Conservation (phyloP, 768 basidiomycete species). For the Amanita brunnescens region DNA sequence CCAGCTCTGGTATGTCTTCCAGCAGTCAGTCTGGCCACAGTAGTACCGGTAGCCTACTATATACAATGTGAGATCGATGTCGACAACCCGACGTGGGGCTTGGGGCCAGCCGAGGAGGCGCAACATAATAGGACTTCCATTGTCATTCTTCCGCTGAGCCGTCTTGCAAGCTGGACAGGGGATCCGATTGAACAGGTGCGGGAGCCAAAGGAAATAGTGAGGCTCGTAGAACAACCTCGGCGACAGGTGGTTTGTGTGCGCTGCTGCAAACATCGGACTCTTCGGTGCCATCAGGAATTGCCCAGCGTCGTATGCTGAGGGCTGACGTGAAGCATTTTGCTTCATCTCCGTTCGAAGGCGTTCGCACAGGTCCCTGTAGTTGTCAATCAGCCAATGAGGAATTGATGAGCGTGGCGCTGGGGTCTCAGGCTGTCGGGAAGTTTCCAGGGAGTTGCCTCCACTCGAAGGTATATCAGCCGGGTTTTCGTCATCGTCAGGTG, state of each 20-base stretch:
- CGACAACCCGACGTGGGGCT: conserved; percentile 9
- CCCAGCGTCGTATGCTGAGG: background rate
- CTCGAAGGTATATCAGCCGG: background rate
- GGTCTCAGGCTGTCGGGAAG: background rate
- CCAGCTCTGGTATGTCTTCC: conserved; percentile 3
- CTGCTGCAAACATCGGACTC: background rate
- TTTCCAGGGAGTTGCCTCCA: too few relatives aligned
- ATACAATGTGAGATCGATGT: conserved; percentile 9
- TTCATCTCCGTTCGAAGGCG: background rate
- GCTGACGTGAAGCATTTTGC: background rate
- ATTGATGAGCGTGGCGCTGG: background rate
- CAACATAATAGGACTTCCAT: conserved; percentile 7
- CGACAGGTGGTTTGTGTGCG: background rate
- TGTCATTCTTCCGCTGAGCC: conserved; percentile 1
- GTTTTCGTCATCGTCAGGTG: background rate
- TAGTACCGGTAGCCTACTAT: conserved; percentile 13
- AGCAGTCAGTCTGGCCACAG: background rate
- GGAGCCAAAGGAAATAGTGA: conserved; percentile 12
- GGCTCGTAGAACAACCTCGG: conserved; percentile 6
- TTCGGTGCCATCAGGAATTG: background rate
- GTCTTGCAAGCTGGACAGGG: conserved; percentile 11
- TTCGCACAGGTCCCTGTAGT: background rate
- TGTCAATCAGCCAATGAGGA: background rate
- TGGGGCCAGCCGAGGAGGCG: conserved; percentile 9
- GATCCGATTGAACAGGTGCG: conserved; percentile 10